Evolutionary conservation across 129 eudicot species (phyloP), one percentile per base, ranked within the genome.

Genomic region (Helichrysum umbraculigerum): DNA sequence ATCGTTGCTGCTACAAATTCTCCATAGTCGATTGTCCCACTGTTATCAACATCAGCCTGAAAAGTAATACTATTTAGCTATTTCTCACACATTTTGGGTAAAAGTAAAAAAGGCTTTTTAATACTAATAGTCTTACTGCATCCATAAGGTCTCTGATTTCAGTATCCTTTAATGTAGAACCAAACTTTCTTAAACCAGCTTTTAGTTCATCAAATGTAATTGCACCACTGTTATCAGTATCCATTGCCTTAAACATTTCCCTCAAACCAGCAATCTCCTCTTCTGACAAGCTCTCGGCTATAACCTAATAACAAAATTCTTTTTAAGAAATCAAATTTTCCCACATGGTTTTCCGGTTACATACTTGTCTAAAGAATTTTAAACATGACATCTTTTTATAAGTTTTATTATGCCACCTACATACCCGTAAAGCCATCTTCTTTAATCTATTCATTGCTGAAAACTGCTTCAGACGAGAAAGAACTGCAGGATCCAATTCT

Each of bases 391-490:
- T 22, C 12, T 22, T 56, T 20, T 19, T 19, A 57, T 57, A 57
- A 21, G 42, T 7, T 47, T 6, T 14, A 44, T 25, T 44, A 70
- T 44, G 15, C 25, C 66, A 20, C 54, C 12, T 5, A 81, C 90
- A 59, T 91, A 94, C 99, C 93, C 99, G 91, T 47, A 94, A 86
- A 70, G 99, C 99, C 99, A 93, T 90, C 88, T 90, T 90, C 88
- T 93, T 93, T 76, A 93, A 84, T 89, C 87, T 93, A 78, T 93
- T 94, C 99, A 94, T 94, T 17, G 94, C 99, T 72, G 99, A 94
- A 77, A 94, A 94, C 56, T 89, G 91, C 76, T 94, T 94, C 77
- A 94, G 84, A 73, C 99, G 99, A 86, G 96, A 87, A 77, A 94
- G 97, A 57, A 94, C 97, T 61, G 97, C 99, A 21, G 96, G 86